Conservation (phyloP, 2,329 filamentous ascomycete genomes). For the Penicillium psychrosexuale region DNA sequence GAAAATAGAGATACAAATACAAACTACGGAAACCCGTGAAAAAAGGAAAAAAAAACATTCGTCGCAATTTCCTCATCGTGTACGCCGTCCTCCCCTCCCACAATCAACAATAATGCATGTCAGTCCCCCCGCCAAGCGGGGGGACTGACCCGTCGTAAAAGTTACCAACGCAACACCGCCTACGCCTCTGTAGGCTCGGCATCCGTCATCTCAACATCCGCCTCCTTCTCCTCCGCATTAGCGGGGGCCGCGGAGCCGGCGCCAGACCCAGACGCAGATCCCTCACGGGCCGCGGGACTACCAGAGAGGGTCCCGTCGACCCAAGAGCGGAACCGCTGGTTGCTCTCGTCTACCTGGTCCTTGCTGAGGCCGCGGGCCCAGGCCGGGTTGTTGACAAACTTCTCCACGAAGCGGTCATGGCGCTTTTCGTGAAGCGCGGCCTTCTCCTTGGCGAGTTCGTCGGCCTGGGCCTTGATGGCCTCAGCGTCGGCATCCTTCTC, state of each 20-base stretch:
- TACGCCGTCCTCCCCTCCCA: conserved; percentile 1
- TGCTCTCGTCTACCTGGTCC: conserved; percentile 49
- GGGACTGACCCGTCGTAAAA: conserved; percentile 4
- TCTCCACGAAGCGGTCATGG: conserved; percentile 50
- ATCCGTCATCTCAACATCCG: conserved; percentile 37
- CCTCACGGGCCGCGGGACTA: conserved; percentile 14
- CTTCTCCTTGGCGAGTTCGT: conserved; percentile 37
- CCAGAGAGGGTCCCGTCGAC: conserved; percentile 34
- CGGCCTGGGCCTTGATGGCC: conserved; percentile 26
- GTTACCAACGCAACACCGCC: background rate
- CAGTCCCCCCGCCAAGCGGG: background rate
- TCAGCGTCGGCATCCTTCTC: conserved; percentile 21
- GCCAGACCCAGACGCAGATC: conserved; percentile 15
- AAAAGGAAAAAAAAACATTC: background rate
- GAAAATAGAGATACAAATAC: conserved; percentile 10
- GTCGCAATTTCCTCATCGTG: conserved; percentile 21
- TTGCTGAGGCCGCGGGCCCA: conserved; percentile 52
- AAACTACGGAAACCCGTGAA: conserved; percentile 1
- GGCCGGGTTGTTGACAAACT: conserved; percentile 52
- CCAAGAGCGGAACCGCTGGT: conserved; percentile 49
- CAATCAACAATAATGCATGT: conserved; percentile 5
- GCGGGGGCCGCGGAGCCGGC: conserved; percentile 9
- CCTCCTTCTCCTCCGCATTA: conserved; percentile 12
- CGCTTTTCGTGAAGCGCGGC: conserved; percentile 41
- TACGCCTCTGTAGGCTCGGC: conserved; percentile 26